phyloP scores from a whole-genome alignment of 2,329 filamentous ascomycete species.

The Microdochium trichocladiopsis region DNA sequence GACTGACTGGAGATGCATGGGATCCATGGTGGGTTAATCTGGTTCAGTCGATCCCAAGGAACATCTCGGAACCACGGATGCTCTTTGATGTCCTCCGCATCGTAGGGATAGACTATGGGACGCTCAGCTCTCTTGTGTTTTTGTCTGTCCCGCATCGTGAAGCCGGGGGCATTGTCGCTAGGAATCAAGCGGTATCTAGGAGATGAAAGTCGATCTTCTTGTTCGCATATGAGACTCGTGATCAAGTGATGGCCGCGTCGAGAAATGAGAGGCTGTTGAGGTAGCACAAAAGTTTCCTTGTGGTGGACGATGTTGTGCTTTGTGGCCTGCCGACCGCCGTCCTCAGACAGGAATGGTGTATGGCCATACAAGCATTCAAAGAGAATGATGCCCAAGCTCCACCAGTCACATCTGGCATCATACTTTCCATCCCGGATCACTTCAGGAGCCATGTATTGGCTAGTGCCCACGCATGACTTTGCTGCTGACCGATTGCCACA shows the following conservation, averaged over 20 bases:
- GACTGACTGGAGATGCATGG: slow-evolving; percentile 62
- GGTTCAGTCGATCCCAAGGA: slow-evolving; percentile 69
- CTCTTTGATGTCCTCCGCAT: slow-evolving; percentile 81
- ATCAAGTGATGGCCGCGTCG: slow-evolving; percentile 73
- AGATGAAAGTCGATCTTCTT: slow-evolving; percentile 69
- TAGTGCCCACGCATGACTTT: slow-evolving; percentile 85
- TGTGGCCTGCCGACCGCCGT: slow-evolving; percentile 65
- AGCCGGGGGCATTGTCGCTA: slow-evolving; percentile 12
- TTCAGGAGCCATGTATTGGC: slow-evolving; percentile 97
- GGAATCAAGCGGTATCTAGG: slow-evolving; percentile 53
- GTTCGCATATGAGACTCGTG: slow-evolving; percentile 62
- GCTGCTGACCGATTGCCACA: slow-evolving; percentile 66
- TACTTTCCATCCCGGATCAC: slow-evolving; percentile 77
- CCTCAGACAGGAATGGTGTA: slow-evolving; percentile 81
- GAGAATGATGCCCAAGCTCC: slow-evolving; percentile 90
- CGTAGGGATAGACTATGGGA: slow-evolving; percentile 63
- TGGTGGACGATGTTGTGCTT: slow-evolving; percentile 81
- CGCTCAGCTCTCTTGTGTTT: not conserved
- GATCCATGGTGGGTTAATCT: slow-evolving; percentile 68
- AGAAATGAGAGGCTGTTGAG: slow-evolving; percentile 57
- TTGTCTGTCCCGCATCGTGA: slow-evolving; percentile 36
- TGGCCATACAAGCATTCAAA: slow-evolving; percentile 92
- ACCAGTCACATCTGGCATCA: slow-evolving; percentile 93
- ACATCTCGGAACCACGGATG: slow-evolving; percentile 82
- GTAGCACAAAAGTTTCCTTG: slow-evolving; percentile 63